phyloP scores from a whole-genome alignment of 768 basidiomycete genomes.

The Hygrophorus russula region DNA sequence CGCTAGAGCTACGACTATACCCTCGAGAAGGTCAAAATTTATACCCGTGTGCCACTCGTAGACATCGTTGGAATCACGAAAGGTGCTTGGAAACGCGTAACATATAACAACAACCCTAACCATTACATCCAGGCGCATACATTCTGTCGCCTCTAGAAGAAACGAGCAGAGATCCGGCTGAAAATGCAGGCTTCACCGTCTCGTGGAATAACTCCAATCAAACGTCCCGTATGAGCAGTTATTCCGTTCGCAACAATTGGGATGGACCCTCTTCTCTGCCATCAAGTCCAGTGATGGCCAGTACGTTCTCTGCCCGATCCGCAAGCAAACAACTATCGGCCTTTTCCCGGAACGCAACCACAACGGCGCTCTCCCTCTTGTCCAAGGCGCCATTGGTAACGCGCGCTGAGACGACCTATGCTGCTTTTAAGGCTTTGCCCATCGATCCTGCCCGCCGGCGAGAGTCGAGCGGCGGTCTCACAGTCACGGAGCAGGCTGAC shows the following conservation, averaged over 20 bases:
- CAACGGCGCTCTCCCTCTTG: slow-evolving; percentile 22
- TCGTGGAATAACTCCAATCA: slow-evolving; percentile 68
- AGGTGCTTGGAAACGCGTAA: slow-evolving; percentile 32
- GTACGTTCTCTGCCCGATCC: neutral
- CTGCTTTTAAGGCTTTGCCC: slow-evolving; percentile 73
- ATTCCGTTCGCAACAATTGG: slow-evolving; percentile 69
- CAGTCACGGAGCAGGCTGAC: slow-evolving; percentile 46
- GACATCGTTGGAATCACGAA: slow-evolving; percentile 70
- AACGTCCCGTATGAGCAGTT: slow-evolving; percentile 71
- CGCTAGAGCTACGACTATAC: slow-evolving; percentile 84
- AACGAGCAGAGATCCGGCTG: slow-evolving; percentile 73
- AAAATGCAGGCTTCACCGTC: slow-evolving; percentile 84
- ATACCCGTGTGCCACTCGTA: slow-evolving; percentile 79
- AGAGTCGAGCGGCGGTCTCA: slow-evolving; percentile 28
- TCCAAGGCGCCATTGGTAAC: slow-evolving; percentile 19
- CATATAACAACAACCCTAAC: slow-evolving; percentile 4
- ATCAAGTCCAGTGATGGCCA: slow-evolving; percentile 6
- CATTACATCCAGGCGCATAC: slow-evolving; percentile 60
- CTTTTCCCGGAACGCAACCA: slow-evolving; percentile 13
- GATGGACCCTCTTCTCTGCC: slow-evolving; percentile 18
- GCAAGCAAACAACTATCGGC: neutral
- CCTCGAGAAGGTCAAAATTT: slow-evolving; percentile 83
- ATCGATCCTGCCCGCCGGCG: slow-evolving; percentile 51
- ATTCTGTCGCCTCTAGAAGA: slow-evolving; percentile 92
- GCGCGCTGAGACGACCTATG: slow-evolving; percentile 36